These are phyloP conservation scores for Marasmius oreades DNA, from an alignment of 1,284 basidiomycete genomes.

Conservation along the genomic window DNA sequence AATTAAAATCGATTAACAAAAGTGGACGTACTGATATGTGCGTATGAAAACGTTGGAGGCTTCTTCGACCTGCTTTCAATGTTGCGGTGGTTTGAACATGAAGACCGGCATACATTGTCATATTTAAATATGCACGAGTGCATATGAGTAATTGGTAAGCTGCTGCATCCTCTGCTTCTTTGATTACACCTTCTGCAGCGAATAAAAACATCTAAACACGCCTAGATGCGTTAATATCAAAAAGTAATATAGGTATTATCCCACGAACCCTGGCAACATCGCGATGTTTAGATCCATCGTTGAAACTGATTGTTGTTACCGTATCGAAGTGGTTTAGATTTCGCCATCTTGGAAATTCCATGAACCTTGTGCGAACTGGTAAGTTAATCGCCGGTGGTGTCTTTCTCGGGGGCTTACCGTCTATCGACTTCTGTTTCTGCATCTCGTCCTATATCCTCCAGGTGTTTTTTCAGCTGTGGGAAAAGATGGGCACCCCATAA, in stretches of 20 bases:
- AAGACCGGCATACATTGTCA: slow-evolving; percentile 6
- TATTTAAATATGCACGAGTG: slow-evolving; percentile 6
- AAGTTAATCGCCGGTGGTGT: background rate
- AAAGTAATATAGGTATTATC: background rate
- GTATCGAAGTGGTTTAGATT: slow-evolving; percentile 33
- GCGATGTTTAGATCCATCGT: slow-evolving; percentile 34
- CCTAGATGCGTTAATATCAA: background rate
- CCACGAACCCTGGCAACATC: slow-evolving; percentile 28
- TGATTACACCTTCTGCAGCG: slow-evolving; percentile 1
- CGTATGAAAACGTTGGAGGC: background rate
- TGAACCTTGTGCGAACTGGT: slow-evolving; percentile 16
- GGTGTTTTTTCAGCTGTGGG: slow-evolving; percentile 5
- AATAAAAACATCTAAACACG: slow-evolving; percentile 5
- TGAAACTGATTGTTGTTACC: slow-evolving; percentile 27
- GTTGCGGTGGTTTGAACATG: slow-evolving; percentile 3
- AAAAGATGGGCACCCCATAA: slow-evolving; percentile 17
- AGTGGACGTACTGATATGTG: slow-evolving; percentile 1
- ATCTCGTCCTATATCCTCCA: slow-evolving; percentile 1
- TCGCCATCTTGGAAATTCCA: slow-evolving; percentile 30
- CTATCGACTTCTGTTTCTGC: slow-evolving; percentile 9
- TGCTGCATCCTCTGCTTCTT: background rate
- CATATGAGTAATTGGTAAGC: slow-evolving; percentile 4
- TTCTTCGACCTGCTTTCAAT: background rate
- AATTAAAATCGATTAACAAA: no score
- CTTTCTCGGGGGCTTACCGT: slow-evolving; percentile 6